Evolutionary conservation across 805 yeast genomes (phyloP).

Genomic region (Cyberlindnera amylophila): DNA sequence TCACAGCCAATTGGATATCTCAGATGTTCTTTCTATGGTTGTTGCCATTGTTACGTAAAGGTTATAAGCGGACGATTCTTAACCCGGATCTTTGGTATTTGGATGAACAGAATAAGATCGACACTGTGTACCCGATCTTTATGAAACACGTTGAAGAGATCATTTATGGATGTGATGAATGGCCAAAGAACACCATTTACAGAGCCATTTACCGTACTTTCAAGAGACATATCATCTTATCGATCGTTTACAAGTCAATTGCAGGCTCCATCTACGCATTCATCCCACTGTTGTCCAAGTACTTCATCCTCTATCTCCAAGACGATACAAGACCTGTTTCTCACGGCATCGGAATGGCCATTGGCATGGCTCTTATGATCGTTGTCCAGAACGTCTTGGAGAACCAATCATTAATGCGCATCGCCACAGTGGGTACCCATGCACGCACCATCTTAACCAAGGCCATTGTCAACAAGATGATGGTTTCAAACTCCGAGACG

Average conservation of each 20-base stretch:
- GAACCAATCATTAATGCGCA: slow-evolving; percentile 58
- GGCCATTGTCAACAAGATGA: slow-evolving; percentile 62
- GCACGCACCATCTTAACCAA: slow-evolving; percentile 65
- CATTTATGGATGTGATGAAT: slow-evolving; percentile 26
- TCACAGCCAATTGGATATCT: slow-evolving; percentile 33
- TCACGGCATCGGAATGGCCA: slow-evolving; percentile 69
- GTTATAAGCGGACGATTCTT: slow-evolving; percentile 65
- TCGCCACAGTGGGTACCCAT: slow-evolving; percentile 62
- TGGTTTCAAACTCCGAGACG: slow-evolving; percentile 52
- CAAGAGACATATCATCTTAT: background rate
- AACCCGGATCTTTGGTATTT: slow-evolving; percentile 55
- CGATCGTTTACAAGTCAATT: background rate
- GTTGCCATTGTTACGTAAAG: slow-evolving; percentile 52
- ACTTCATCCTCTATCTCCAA: slow-evolving; percentile 34
- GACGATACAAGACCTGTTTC: slow-evolving; percentile 29
- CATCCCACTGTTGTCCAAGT: slow-evolving; percentile 49
- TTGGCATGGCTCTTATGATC: slow-evolving; percentile 60
- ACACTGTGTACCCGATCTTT: slow-evolving; percentile 35
- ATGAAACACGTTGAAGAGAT: slow-evolving; percentile 29
- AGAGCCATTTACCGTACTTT: slow-evolving; percentile 29
- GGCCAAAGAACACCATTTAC: slow-evolving; percentile 23
- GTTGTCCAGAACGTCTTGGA: slow-evolving; percentile 41
- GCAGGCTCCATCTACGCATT: background rate
- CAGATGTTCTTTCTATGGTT: slow-evolving; percentile 60
- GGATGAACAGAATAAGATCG: slow-evolving; percentile 37